Evolutionary conservation across 2,329 filamentous ascomycete species (phyloP), one percentile per base, ranked within the genome.

Genomic region (Fusarium tuaranense): DNA sequence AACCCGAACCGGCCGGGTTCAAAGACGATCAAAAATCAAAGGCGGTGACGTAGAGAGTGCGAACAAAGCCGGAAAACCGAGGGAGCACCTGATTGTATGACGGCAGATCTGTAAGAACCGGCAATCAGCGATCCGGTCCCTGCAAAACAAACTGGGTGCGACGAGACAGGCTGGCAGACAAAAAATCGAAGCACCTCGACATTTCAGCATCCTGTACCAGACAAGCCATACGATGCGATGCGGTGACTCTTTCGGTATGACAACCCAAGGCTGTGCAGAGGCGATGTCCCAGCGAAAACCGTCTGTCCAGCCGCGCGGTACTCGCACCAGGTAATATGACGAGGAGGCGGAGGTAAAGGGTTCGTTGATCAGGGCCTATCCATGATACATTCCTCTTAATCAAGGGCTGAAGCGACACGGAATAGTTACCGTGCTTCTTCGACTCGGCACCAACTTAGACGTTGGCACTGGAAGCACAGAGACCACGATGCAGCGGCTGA

Each of bases 51-150:
- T 75, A 75, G 69, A 69, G 60, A 59, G 30, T 36, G n/a, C 22
- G 51, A 65, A 44, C 60, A 57, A 63, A 65, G 61, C 61, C 67
- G 58, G 46, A 22, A 68, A 68, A 73, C 69, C 63, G 58, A 75
- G 66, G 69, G 36, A 72, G 55, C 55, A 67, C 55, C 41, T 68
- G 59, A 51, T 48, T 73, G 66, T 68, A 73, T 73, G 72, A 75
- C 66, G 72, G 69, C 63, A 75, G 72, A 70, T 73, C 59, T 74
- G 59, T 66, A 64, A 72, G 27, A 57, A 64, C 72, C 72, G 69
- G 72, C 65, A 75, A 64, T 60, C 59, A 73, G 36, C 69, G 65
- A 72, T 41, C 72, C 72, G 62, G 72, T 38, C 53, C 63, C 57
- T 57, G 25, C 27, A 30, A 22, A 14, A 58, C 32, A 12, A 36